Base-by-base conservation (phyloP, 345 rosid species). In the Euclidium syriacum region DNA sequence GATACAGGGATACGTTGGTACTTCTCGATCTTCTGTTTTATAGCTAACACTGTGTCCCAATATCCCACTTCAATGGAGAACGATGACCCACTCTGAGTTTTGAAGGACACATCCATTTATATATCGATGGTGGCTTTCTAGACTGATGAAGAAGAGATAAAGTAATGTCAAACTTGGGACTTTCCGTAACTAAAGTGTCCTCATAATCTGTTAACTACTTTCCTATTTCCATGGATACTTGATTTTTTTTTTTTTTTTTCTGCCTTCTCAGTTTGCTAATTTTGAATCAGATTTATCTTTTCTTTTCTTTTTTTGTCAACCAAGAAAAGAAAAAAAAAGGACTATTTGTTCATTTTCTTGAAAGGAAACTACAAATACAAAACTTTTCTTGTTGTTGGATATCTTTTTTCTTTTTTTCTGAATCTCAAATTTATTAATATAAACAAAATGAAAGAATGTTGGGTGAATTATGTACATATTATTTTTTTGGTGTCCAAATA, bases 31-130 rank as follows among this genome's bases (percentile, higher is more conserved):
- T 91, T 88, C 30, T 81, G 75, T 73, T 88, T 88, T 80, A 91
- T 91, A 53, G 85, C 88, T 3, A 76, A 70, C 12, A 91, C 82
- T 0, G 92, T 80, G 35, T 91, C 98, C 8, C 76, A 85, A 77
- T 66, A 88, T 26, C 96, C 87, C 20, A 88, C 60, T 81, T 88
- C 95, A 54, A 91, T 84, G 65, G 83, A 68, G 81, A 91, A 86
- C 10, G 78, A 63, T 48, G 57, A 60, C 42, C 87, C 88, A 55
- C 65, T 58, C 18, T 74, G 82, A 17, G 77, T 62, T 34, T 86
- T 88, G 44, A 86, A 80, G 77, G 80, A 67, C 24, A 91, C 82
- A 71, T 86, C 91, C 91, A 86, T 86, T 1, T 12, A 30, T 30
- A 14, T 24, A 42, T 52, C 43, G 32, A 17, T 38, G 60, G 60